Evolutionary conservation across 352 stramenopile genomes (phyloP), one percentile per base, ranked within the genome.

Genomic region (Globisporangium abappressorium): DNA sequence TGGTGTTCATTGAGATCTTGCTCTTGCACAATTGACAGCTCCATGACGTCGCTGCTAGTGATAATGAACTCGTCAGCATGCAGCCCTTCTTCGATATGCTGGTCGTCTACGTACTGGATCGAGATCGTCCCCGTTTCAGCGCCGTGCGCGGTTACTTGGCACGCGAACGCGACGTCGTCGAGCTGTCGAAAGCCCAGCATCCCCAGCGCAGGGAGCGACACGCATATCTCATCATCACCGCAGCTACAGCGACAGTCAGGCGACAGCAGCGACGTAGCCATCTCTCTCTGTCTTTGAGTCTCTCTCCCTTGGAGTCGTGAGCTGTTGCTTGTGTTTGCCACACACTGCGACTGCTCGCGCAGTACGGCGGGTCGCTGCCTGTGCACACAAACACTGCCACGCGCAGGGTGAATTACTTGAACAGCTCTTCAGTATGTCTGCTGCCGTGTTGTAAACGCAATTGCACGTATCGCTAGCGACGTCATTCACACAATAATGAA

Each of bases 91-190:
- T 81, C 77, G 2, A 74, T 53, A 1, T 68, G 61, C 28, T 51
- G 24, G 69, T 80, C 74, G 53, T 81, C 77, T 2, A 38, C 12
- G 49, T 70, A 84, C 43, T 75, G 67, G 24, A 84, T 62, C 4
- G 69, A 71, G 26, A 80, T 53, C 33, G 49, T 64, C 2, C 46
- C 15, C 5, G 8, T 12, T 18, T 66, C 33, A 28, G 15, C 24
- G 20, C 65, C 58, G 22, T 73, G 11, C n/a, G 53, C 59, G 5
- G 78, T 64, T 18, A 84, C 63, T 58, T 57, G 63, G 33, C 72
- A 79, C 18, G 57, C 67, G 41, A 84, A 84, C 38, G 38, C 57
- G 6, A 78, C 7, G 22, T 53, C 70, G 62, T 80, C 77, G 7
- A 84, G 70, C 20, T 70, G 14, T 4, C 77, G 70, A 47, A 60